Base-by-base conservation (phyloP, 2,329 filamentous ascomycete genomes). In the Zasmidium citrigriseum region DNA sequence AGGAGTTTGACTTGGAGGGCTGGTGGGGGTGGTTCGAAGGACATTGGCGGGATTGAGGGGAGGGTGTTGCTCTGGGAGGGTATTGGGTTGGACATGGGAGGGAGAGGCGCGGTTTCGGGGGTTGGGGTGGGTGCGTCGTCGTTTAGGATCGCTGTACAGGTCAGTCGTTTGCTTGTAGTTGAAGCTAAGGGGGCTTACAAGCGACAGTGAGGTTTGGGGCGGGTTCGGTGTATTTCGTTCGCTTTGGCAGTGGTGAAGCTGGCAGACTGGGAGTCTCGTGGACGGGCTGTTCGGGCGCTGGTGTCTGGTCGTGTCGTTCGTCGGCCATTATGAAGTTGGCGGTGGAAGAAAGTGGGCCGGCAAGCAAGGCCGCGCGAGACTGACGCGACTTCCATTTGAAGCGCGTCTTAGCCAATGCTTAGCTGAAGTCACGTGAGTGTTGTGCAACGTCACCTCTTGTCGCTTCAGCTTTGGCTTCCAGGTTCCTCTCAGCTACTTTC, bases 1-100 rank as follows among this genome's bases (percentile, higher is more conserved):
- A 98, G 87, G 76, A 96, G 92, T 83, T 97, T 93, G 77, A 99
- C 87, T 62, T 91, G 85, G 52, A 96, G 83, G 2, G 88, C 79
- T n/a, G 87, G 86, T 29, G 76, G 67, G 67, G 77, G 70, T 12
- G 64, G 75, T 63, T 71, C 75, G 59, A 65, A 58, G 57, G 70
- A 62, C 65, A 70, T 69, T 5, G 68, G 54, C 14, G 71, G 66
- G 29, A 72, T 67, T 22, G 69, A 57, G 47, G 68, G 65, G 22
- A 65, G 55, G 21, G 64, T 20, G 38, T 56, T 49, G 25, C 44
- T 46, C 23, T 3, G 52, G 41, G 29, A 24, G 23, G 34, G 55
- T 46, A 53, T 56, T 51, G 58, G 59, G 20, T 50, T 46, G 46
- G 48, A 54, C 25, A 52, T 57, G 22, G 55, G 64, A 52, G 65